phyloP scores from a whole-genome alignment of 208 protist species.

The Trypanosoma rangeli region DNA sequence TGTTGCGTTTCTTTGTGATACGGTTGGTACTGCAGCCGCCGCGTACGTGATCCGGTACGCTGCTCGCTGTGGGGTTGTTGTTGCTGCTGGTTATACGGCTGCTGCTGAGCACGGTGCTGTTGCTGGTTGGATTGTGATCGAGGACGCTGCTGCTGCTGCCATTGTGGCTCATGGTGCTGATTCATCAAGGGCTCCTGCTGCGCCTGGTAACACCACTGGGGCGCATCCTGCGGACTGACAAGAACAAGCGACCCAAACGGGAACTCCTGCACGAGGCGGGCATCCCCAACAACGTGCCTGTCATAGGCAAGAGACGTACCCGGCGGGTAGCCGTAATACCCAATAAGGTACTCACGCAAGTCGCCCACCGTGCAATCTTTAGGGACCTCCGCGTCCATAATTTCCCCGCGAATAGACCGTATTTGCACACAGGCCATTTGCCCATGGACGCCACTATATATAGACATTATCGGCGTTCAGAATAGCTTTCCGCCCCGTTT shows the following conservation, averaged over 20 bases:
- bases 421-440: constrained; percentile 49
- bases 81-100: constrained; percentile 15
- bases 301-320: constrained; percentile 51
- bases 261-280: constrained; percentile 46
- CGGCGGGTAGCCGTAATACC: constrained; percentile 64
- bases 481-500: not conserved
- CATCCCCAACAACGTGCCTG: constrained; percentile 23
- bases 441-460: constrained; percentile 12
- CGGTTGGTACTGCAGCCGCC: constrained; percentile 12
- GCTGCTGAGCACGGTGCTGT: not conserved
- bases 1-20: not conserved
- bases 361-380: constrained; percentile 53
- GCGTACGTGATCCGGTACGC: not conserved
- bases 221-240: constrained; percentile 22
- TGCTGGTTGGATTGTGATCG: constrained; percentile 2
- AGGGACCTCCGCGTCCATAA: constrained; percentile 65
- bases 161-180: constrained; percentile 4
- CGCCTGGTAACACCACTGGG: not conserved
- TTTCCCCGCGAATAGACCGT: constrained; percentile 61
- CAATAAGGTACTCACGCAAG: constrained; percentile 59
- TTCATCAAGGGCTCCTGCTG: not conserved
- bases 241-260: constrained; percentile 73
- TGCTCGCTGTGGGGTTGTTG: constrained; percentile 21
- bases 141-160: constrained; percentile 1
- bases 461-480: constrained; percentile 35